A percentile compares a stretch with the other conserved stretches of the same genome.
phyloP scores from a whole-genome alignment of 1,284 basidiomycete species.

The Mrakiaceae sp. region DNA sequence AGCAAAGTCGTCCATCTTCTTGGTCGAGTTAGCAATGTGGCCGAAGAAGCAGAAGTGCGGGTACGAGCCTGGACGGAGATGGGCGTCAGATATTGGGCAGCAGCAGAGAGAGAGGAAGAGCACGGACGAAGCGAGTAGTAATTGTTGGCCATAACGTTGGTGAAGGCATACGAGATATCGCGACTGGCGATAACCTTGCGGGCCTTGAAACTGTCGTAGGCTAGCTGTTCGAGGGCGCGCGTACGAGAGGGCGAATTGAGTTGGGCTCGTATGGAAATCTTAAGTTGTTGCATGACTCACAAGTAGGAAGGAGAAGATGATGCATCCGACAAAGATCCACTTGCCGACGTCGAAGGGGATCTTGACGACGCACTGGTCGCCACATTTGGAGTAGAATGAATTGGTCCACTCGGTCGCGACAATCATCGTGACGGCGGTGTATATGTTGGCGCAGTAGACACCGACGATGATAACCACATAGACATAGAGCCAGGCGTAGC shows the following conservation, averaged over 20 bases:
- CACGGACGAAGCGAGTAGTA: conserved; percentile 79
- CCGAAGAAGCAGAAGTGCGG: conserved; percentile 97
- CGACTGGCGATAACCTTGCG: conserved; percentile 86
- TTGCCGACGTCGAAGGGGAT: conserved; percentile 83
- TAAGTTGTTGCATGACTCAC: conserved; percentile 38
- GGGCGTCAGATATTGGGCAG: conserved; percentile 17
- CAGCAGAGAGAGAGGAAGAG: neutral
- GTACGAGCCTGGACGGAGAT: conserved; percentile 58
- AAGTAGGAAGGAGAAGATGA: conserved; percentile 91
- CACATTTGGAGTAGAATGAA: conserved; percentile 72
- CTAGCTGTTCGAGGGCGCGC: conserved; percentile 40
- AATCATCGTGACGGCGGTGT: conserved; percentile 92
- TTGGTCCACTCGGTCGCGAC: conserved; percentile 79
- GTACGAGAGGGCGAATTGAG: neutral
- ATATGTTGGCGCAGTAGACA: conserved; percentile 95
- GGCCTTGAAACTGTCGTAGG: conserved; percentile 83
- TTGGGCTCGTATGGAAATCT: too few relatives aligned
- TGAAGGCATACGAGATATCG: conserved; percentile 94
- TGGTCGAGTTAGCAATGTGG: conserved; percentile 89
- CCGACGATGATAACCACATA: conserved; percentile 88
- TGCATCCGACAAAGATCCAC: conserved; percentile 96
- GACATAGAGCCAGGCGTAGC: conserved; percentile 83
- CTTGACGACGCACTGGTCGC: conserved; percentile 55
- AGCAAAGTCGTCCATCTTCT: conserved; percentile 91
- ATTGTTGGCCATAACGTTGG: conserved; percentile 92